Base-by-base conservation (phyloP, 2,329 filamentous ascomycete species). In the Cadophora luteo-olivacea region DNA sequence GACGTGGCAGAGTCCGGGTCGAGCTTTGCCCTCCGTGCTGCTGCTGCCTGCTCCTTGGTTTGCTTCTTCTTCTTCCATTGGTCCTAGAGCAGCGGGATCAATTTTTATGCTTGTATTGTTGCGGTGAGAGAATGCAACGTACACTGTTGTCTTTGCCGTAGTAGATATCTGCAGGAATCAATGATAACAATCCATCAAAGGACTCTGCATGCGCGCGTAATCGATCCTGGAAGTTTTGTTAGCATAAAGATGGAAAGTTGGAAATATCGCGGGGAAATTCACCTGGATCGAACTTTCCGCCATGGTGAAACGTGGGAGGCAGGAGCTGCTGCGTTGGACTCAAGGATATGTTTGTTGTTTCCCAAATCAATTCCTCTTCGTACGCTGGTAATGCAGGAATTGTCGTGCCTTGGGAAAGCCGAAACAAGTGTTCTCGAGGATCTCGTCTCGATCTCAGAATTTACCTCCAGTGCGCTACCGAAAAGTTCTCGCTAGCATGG, bases 31-130 rank as follows among this genome's bases (percentile, higher is more conserved):
- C 91, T 87, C 82, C 94, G 94, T 66, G 93, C 92, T 73, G 91
- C 90, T 70, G 89, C 88, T 69, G 92, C 92, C 80, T 97, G 87
- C 80, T 93, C 92, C 79, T 97, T 97, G 62, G 93, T 95, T 82
- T 98, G 94, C 84, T 98, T 98, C 82, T 96, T 97, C 78, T 91
- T 91, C 79, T 90, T 89, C 93, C 94, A 97, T 90, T 97, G 93
- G 76, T 96, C 92, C 93, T 97, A 77, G 70, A 73, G 62, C 57
- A 36, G 22, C 41, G 32, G 68, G 62, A 70, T 72, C 66, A 75
- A 69, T 66, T 66, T 51, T 66, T 51, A 55, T 64, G 52, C 65
- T 63, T 65, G 8, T 29, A 9, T 48, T 32, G 19, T 58, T 62
- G 55, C 32, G 32, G 45, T 49, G 19, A 41, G 22, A n/a, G 19